Percentiles rank a stretch among this genome's conserved stretches.
Conservation (phyloP, 2,329 filamentous ascomycete genomes). For the Triangularia verruculosa region DNA sequence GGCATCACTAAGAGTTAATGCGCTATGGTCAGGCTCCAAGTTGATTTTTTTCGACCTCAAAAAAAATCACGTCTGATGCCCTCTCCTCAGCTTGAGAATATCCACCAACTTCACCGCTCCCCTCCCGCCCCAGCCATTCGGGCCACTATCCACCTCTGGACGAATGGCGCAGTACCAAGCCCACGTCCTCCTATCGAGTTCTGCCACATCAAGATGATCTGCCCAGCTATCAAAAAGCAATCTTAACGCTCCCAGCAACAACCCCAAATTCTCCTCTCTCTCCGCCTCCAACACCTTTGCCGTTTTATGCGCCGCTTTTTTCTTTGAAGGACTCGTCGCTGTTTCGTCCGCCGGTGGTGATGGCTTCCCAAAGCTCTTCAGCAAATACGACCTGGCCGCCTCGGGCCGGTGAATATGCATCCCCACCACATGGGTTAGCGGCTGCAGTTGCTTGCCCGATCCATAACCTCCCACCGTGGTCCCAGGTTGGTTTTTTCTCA, state of each 20-base stretch:
- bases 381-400: slow-evolving; percentile 57
- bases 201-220: slow-evolving; percentile 55
- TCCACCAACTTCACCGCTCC: slow-evolving; percentile 63
- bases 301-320: slow-evolving; percentile 45
- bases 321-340: slow-evolving; percentile 12
- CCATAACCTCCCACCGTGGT: slow-evolving; percentile 28
- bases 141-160: slow-evolving; percentile 71
- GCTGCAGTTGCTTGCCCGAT: slow-evolving; percentile 27
- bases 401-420: slow-evolving; percentile 76
- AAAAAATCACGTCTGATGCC: slow-evolving; percentile 2
- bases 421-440: slow-evolving; percentile 41
- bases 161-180: slow-evolving; percentile 75
- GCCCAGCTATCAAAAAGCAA: slow-evolving; percentile 73
- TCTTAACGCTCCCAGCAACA: slow-evolving; percentile 68
- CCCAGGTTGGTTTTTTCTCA: slow-evolving; percentile 32
- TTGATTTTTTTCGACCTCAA: not conserved
- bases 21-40: not conserved
- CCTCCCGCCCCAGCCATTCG: slow-evolving; percentile 80
- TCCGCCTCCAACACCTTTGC: slow-evolving; percentile 52
- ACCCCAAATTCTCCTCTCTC: slow-evolving; percentile 66
- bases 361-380: slow-evolving; percentile 55
- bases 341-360: slow-evolving; percentile 4
- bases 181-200: slow-evolving; percentile 77
- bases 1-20: not conserved
- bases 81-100: slow-evolving; percentile 59